These are phyloP conservation scores for Brassica rapa DNA, from an alignment of 345 rosid species.

Conservation along the genomic window DNA sequence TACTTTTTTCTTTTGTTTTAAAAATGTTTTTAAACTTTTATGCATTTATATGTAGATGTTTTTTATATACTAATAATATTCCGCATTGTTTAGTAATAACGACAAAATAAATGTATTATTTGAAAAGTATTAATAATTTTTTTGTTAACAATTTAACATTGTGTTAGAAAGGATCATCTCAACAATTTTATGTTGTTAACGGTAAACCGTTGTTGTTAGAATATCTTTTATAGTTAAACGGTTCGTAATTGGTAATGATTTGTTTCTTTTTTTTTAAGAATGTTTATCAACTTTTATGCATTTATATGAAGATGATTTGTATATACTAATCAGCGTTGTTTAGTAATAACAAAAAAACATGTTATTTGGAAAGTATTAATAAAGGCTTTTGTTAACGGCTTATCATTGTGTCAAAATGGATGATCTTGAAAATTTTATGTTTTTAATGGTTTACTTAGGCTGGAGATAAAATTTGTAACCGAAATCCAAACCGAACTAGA, in stretches of 20 bases:
- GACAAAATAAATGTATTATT: no score
- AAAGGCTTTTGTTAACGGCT: not conserved
- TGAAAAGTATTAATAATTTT: no score
- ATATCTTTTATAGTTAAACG: not conserved
- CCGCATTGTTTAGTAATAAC: no score
- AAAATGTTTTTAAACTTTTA: no score
- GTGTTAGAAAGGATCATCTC: not conserved
- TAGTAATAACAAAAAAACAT: not conserved
- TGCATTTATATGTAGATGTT: no score
- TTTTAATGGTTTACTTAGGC: not conserved
- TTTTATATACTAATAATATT: no score
- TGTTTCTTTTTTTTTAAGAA: not conserved
- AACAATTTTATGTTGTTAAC: not conserved
- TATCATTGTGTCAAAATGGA: not conserved
- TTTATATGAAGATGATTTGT: not conserved
- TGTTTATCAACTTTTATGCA: not conserved
- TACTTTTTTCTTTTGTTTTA: no score
- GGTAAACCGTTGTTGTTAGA: not conserved
- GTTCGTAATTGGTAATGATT: not conserved
- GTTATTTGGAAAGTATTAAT: not conserved
- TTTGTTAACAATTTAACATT: not conserved
- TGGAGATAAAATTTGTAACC: no score
- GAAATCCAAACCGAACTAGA: no score
- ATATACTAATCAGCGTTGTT: not conserved
- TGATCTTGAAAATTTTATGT: no score